A percentile compares a stretch with the other conserved stretches of the same genome.
Evolutionary conservation across 768 basidiomycete genomes (phyloP).

Genomic region (Pholiota conissans): DNA sequence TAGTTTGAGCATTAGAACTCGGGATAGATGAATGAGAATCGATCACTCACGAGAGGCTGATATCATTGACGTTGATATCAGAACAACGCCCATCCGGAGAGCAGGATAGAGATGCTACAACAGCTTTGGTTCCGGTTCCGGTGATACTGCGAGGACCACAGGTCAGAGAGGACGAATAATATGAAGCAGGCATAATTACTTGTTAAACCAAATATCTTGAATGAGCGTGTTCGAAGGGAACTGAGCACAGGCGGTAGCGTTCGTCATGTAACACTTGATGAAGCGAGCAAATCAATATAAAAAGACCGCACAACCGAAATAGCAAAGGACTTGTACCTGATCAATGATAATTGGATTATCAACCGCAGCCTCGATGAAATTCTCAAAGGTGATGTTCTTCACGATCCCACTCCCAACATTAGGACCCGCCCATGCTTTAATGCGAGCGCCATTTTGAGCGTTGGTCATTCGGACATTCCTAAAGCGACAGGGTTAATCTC

Average conservation of each 20-base stretch:
- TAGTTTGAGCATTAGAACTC: too few relatives aligned
- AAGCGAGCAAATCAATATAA: not conserved
- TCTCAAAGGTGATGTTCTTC: constrained; percentile 54
- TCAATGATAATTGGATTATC: constrained; percentile 58
- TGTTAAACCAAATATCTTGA: constrained; percentile 56
- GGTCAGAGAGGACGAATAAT: not conserved
- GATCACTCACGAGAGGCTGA: constrained; percentile 42
- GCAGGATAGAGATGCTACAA: constrained; percentile 56
- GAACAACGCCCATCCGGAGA: constrained; percentile 54
- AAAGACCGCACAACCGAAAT: not conserved
- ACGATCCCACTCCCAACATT: constrained; percentile 60
- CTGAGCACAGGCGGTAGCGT: constrained; percentile 46
- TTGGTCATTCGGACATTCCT: constrained; percentile 62
- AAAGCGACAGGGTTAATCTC: not conserved
- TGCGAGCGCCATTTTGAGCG: constrained; percentile 65
- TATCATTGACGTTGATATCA: constrained; percentile 45
- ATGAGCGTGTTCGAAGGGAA: constrained; percentile 57
- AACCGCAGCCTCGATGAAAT: constrained; percentile 52
- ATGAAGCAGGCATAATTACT: constrained; percentile 27
- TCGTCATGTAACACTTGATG: constrained; percentile 47
- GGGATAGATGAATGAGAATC: not conserved
- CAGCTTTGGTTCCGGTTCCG: constrained; percentile 54
- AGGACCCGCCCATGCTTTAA: constrained; percentile 66
- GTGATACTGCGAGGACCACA: constrained; percentile 40
- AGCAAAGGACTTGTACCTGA: not conserved